These are phyloP conservation scores for Wickerhamomyces canadensis DNA, from an alignment of 805 yeast genomes.

Conservation along the genomic window DNA sequence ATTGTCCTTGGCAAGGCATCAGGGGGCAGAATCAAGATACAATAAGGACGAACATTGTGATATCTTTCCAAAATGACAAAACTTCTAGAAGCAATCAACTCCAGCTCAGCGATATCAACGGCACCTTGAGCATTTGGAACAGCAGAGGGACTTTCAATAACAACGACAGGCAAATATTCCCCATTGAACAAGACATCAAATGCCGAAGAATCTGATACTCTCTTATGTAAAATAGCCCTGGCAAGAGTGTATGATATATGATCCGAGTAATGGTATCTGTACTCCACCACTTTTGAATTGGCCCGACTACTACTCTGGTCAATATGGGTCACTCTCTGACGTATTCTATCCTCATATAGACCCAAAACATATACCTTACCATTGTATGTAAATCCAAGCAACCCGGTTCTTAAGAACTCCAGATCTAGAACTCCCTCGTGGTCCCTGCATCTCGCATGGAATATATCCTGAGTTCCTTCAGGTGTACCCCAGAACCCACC, in stretches of 20 bases:
- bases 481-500: conserved; percentile 82
- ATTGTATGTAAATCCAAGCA: conserved; percentile 80
- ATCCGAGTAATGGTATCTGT: conserved; percentile 74
- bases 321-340: conserved; percentile 68
- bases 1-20: conserved; percentile 79
- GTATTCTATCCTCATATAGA: conserved; percentile 82
- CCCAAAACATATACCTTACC: conserved; percentile 90
- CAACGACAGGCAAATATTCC: conserved; percentile 78
- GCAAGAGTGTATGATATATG: conserved; percentile 84
- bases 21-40: conserved; percentile 75
- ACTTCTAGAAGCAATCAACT: conserved; percentile 42
- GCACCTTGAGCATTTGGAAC: conserved; percentile 23
- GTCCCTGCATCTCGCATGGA: conserved; percentile 77
- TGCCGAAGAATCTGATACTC: conserved; percentile 84
- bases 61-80: conserved; percentile 42
- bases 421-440: conserved; percentile 63
- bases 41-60: conserved; percentile 75
- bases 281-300: conserved; percentile 17
- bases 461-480: conserved; percentile 64
- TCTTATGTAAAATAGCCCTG: conserved; percentile 56
- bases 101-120: conserved; percentile 36
- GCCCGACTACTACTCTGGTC: conserved; percentile 34
- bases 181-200: conserved; percentile 72
- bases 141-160: conserved; percentile 69
- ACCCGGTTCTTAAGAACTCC: conserved; percentile 85